These are phyloP conservation scores for Phaseolus lunatus DNA, from an alignment of 306 rosid species.

Conservation along the genomic window DNA sequence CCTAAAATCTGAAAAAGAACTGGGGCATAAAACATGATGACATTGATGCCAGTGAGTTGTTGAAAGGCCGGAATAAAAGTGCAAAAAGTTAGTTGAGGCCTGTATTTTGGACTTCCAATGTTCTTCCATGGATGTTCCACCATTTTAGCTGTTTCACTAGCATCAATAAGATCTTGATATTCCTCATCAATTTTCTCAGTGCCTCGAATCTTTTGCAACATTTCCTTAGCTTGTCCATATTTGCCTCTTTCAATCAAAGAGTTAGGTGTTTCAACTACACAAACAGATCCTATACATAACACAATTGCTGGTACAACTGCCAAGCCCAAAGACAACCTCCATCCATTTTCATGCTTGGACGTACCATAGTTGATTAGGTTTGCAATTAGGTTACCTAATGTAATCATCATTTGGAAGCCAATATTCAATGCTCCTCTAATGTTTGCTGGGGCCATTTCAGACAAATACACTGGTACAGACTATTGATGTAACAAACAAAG, in stretches of 20 bases:
- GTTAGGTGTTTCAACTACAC: conserved; percentile 40
- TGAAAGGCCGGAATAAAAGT: background rate
- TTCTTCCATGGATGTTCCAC: conserved; percentile 45
- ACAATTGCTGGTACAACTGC: conserved; percentile 42
- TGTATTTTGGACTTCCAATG: conserved; percentile 6
- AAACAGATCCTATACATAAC: conserved; percentile 20
- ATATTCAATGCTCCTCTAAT: conserved; percentile 49
- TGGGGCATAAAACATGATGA: conserved; percentile 13
- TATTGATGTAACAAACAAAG: background rate
- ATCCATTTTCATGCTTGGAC: conserved; percentile 11
- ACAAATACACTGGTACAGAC: conserved; percentile 49
- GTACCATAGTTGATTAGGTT: conserved; percentile 44
- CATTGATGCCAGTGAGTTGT: conserved; percentile 21
- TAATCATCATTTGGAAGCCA: conserved; percentile 48
- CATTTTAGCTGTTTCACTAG: conserved; percentile 39
- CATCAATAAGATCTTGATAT: conserved; percentile 40
- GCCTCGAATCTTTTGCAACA: conserved; percentile 43
- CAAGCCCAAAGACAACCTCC: conserved; percentile 42
- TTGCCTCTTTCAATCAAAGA: conserved; percentile 50
- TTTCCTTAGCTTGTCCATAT: conserved; percentile 31
- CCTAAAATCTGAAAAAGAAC: background rate
- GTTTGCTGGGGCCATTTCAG: conserved; percentile 48
- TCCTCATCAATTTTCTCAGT: conserved; percentile 36
- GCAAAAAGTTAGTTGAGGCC: conserved; percentile 44
- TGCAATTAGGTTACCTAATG: conserved; percentile 42